Conservation (phyloP, 169 alveolate species). For the Eimeria acervulina region DNA sequence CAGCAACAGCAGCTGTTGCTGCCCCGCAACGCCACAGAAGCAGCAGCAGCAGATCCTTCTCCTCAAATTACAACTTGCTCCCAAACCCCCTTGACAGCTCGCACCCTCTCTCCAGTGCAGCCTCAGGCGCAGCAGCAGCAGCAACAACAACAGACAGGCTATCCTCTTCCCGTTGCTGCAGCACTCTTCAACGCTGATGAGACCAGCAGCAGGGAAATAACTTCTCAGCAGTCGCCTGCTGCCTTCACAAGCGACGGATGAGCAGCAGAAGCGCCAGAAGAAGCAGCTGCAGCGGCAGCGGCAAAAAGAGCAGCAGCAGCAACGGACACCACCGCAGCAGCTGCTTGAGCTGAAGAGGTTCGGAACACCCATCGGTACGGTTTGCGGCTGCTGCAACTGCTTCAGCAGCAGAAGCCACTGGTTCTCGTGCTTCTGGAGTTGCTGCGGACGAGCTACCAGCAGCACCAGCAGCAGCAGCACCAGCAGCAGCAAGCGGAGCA, state of each 20-base stretch:
- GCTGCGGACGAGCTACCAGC: not conserved
- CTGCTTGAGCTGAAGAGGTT: not conserved
- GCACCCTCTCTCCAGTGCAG: slow-evolving; percentile 52
- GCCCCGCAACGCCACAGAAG: not conserved
- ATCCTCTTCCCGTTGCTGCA: slow-evolving; percentile 23
- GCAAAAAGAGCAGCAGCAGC: not conserved
- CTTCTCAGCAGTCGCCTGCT: slow-evolving; percentile 10
- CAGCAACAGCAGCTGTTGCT: slow-evolving; percentile 24
- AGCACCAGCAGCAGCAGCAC: not conserved
- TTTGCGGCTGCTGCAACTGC: not conserved
- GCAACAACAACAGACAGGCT: slow-evolving; percentile 3
- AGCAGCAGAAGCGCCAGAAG: not conserved
- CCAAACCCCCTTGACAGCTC: slow-evolving; percentile 28
- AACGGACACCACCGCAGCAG: not conserved
- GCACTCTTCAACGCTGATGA: slow-evolving; percentile 14
- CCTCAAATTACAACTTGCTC: slow-evolving; percentile 29
- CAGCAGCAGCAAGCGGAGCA: not conserved
- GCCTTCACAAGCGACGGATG: not conserved
- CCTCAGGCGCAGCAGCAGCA: not conserved
- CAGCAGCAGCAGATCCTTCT: slow-evolving; percentile 22
- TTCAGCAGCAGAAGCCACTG: not conserved
- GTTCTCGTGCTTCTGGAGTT: not conserved
- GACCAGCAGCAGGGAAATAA: slow-evolving; percentile 8
- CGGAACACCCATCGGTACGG: not conserved
- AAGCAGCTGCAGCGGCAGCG: not conserved